phyloP scores from a whole-genome alignment of 306 rosid species.

The Mimosa pudica region DNA sequence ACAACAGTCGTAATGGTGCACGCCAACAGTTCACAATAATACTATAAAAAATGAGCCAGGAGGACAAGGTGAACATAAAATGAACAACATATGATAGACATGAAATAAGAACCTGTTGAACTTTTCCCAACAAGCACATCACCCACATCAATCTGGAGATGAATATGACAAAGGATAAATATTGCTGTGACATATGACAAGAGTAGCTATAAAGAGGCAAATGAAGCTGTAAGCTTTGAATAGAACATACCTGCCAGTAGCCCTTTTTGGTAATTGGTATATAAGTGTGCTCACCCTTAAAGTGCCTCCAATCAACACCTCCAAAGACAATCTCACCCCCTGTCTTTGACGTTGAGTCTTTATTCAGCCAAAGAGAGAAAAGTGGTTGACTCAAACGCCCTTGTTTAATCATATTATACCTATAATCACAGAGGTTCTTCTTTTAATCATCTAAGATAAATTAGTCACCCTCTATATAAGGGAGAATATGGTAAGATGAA shows the following conservation, averaged over 20 bases:
- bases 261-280: constrained; percentile 58
- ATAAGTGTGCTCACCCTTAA: constrained; percentile 69
- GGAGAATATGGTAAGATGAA: background rate
- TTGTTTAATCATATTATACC: constrained; percentile 54
- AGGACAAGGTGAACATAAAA: background rate
- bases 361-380: constrained; percentile 51
- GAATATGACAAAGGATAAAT: constrained; percentile 28
- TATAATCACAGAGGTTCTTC: constrained; percentile 28
- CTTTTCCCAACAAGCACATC: constrained; percentile 59
- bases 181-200: constrained; percentile 32
- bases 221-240: constrained; percentile 12
- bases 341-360: constrained; percentile 36
- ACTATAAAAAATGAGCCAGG: constrained; percentile 17
- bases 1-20: background rate
- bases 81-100: constrained; percentile 24
- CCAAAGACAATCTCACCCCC: constrained; percentile 66
- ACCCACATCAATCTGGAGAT: constrained; percentile 63
- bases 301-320: constrained; percentile 65
- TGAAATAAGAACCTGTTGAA: constrained; percentile 59
- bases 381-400: constrained; percentile 28
- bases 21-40: background rate
- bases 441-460: background rate
- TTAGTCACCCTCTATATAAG: background rate
- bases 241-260: constrained; percentile 69
- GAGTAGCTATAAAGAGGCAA: constrained; percentile 12